Evolutionary conservation across 495 filamentous ascomycete species (phyloP), one percentile per base, ranked within the genome.

Genomic region (Lophiostoma macrostomum): DNA sequence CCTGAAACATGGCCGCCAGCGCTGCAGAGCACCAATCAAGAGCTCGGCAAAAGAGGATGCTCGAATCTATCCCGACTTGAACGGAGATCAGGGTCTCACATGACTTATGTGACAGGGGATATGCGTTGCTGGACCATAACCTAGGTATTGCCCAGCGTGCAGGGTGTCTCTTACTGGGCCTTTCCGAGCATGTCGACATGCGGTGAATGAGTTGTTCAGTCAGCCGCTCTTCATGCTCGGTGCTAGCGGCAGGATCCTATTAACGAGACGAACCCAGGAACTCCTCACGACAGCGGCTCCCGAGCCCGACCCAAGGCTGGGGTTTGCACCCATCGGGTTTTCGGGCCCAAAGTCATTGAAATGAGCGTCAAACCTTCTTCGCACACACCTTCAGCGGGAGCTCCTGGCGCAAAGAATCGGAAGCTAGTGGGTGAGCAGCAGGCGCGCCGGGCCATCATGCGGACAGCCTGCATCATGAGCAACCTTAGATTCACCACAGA

Each of bases 121-220:
- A 20, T 51, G 8, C 32, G 35, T 19, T 40, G 38, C 36, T 46
- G 22, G 39, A 42, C 19, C 28, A 37, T 22, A 49, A 34, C 19
- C 22, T 41, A 23, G 52, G 56, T 56, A 56, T 56, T 56, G 40
- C 49, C 47, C 52, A 46, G 51, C 39, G 32, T 39, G 23, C 13
- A 45, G 48, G 18, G 22, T 11, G 27, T 29, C 53, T 35, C 38
- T 46, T 29, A 57, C 48, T 57, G 53, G 58, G 8, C 38, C n/a
- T 20, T 14, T 41, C 14, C 13, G 25, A 16, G 41, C 10, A 28
- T 37, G 18, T 45, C 32, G 38, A 57, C 31, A 24, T 50, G 53
- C 58, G 58, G 58, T 62, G 58, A 38, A 61, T 57, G 58, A 62
- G 58, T 44, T 62, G 53, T 47, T 49, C 30, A 27, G 29, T 32